Conservation (phyloP, 129 eudicot genomes). For the Chrysanthemum seticuspe region DNA sequence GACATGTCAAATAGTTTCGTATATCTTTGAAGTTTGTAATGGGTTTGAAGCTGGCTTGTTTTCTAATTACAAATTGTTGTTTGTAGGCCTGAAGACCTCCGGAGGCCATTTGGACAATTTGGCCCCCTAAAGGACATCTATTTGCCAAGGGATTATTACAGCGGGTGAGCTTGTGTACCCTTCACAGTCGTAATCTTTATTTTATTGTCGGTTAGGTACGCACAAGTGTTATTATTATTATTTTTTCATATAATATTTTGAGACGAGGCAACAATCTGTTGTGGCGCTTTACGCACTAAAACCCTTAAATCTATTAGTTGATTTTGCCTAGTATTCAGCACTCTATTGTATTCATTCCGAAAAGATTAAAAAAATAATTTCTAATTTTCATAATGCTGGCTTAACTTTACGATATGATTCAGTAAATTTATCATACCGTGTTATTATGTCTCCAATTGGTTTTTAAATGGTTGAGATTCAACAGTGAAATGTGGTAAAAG, state of each 20-base stretch:
- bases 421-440: slow-evolving; percentile 6
- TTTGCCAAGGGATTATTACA: slow-evolving; percentile 93
- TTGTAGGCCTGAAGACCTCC: slow-evolving; percentile 89
- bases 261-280: background rate
- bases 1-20: background rate
- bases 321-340: too few relatives aligned
- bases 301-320: background rate
- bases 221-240: background rate
- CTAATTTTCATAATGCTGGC: background rate
- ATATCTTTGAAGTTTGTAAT: background rate
- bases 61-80: background rate
- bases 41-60: background rate
- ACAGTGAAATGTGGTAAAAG: slow-evolving; percentile 44
- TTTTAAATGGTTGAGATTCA: slow-evolving; percentile 52
- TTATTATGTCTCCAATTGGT: slow-evolving; percentile 1
- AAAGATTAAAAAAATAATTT: too few relatives aligned
- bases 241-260: background rate
- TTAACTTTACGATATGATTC: background rate
- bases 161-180: slow-evolving; percentile 68
- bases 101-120: slow-evolving; percentile 91
- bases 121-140: slow-evolving; percentile 88
- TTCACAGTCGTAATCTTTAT: background rate
- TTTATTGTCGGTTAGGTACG: background rate
- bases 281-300: background rate
- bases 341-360: too few relatives aligned